Conservation (phyloP, 1,284 basidiomycete genomes). For the Malassezia sp. region DNA sequence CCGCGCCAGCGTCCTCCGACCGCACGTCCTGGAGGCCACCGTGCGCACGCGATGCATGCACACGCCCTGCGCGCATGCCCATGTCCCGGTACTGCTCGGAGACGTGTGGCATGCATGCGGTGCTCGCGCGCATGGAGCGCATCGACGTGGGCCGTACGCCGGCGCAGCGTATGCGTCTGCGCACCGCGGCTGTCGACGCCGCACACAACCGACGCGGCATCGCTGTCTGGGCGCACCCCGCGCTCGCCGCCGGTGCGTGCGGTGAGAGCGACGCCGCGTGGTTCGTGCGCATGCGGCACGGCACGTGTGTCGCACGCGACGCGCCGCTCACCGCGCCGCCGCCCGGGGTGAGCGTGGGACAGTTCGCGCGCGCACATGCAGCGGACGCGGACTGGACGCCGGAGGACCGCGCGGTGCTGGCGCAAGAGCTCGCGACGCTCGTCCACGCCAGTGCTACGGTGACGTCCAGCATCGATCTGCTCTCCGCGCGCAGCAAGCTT, state of each 20-base stretch:
- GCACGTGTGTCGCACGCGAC: not conserved
- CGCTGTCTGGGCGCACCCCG: conserved; percentile 5
- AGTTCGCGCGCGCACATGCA: conserved; percentile 2
- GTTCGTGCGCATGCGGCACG: not conserved
- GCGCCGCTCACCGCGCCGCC: not conserved
- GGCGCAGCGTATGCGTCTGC: not conserved
- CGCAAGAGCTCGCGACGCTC: not conserved
- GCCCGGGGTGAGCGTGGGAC: conserved; percentile 7
- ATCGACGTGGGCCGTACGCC: not conserved
- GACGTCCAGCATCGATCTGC: conserved; percentile 4
- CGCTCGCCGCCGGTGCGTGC: not conserved
- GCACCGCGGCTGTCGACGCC: not conserved
- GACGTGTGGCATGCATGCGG: conserved; percentile 23
- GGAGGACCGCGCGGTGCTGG: conserved; percentile 1
- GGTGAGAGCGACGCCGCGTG: not conserved
- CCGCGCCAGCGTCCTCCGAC: conserved; percentile 4
- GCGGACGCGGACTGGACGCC: not conserved
- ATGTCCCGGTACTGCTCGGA: conserved; percentile 37
- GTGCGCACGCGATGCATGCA: conserved; percentile 21
- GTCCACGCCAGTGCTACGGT: not conserved
- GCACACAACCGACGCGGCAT: not conserved
- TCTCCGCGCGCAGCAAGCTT: conserved; percentile 13
- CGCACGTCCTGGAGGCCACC: conserved; percentile 28
- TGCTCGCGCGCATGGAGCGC: conserved; percentile 13
- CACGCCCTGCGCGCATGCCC: conserved; percentile 20